Evolutionary conservation across 352 stramenopile genomes (phyloP).

Genomic region (Phytophthora kernoviae): DNA sequence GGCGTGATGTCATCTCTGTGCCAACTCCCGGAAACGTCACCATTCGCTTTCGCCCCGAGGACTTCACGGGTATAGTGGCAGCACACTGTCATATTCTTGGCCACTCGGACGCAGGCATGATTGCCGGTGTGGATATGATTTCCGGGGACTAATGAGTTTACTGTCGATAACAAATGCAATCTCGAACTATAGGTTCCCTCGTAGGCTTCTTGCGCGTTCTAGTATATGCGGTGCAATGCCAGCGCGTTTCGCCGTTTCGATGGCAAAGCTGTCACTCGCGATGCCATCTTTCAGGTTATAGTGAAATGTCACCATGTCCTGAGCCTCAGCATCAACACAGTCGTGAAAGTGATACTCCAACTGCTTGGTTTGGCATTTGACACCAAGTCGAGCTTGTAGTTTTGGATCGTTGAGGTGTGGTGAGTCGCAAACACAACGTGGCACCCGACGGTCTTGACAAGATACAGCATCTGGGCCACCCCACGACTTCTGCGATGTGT

Average conservation of each 20-base stretch:
- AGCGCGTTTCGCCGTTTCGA: constrained; percentile 30
- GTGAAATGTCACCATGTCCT: constrained; percentile 29
- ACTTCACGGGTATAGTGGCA: constrained; percentile 63
- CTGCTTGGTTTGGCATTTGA: constrained; percentile 29
- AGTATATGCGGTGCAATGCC: constrained; percentile 27
- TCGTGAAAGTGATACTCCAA: constrained; percentile 29
- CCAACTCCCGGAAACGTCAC: constrained; percentile 80
- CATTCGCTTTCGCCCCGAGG: constrained; percentile 74
- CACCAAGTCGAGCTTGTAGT: constrained; percentile 15
- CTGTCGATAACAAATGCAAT: constrained; percentile 4
- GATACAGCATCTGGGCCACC: constrained; percentile 31
- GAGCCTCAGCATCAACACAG: background rate
- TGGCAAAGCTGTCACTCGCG: constrained; percentile 36
- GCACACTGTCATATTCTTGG: constrained; percentile 84
- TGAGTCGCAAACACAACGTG: constrained; percentile 49
- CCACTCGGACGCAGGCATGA: constrained; percentile 86
- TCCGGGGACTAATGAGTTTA: constrained; percentile 21
- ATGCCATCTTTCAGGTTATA: constrained; percentile 37
- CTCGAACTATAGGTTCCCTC: constrained; percentile 1
- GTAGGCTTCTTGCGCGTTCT: constrained; percentile 12
- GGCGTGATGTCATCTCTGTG: constrained; percentile 80
- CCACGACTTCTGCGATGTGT: constrained; percentile 27
- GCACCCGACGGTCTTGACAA: constrained; percentile 34
- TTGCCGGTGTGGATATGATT: constrained; percentile 60
- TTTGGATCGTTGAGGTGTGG: constrained; percentile 26